Conservation (phyloP, 805 yeast genomes). For the Priceomyces castillae region DNA sequence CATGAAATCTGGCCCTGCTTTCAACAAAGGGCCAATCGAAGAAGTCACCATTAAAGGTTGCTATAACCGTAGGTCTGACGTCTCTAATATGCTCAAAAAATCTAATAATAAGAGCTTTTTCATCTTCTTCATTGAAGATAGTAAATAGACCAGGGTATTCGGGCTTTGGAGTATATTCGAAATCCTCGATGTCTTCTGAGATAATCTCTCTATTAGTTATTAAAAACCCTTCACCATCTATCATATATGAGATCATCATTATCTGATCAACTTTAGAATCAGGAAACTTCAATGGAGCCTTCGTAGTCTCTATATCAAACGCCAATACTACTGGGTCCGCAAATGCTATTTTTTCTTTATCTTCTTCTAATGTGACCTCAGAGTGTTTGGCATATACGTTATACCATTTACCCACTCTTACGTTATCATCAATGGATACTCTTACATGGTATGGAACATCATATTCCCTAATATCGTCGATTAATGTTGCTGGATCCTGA, state of each 20-base stretch:
- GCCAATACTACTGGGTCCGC: slow-evolving; percentile 98
- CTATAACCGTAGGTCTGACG: slow-evolving; percentile 90
- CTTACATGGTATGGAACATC: slow-evolving; percentile 97
- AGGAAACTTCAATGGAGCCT: slow-evolving; percentile 94
- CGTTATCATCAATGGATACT: slow-evolving; percentile 84
- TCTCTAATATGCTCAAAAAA: slow-evolving; percentile 92
- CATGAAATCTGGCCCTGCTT: slow-evolving; percentile 79
- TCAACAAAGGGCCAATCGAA: slow-evolving; percentile 99
- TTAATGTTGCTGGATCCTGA: slow-evolving; percentile 57
- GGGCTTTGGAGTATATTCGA: slow-evolving; percentile 95
- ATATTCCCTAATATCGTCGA: slow-evolving; percentile 84
- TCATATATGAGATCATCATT: slow-evolving; percentile 99
- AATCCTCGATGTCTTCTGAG: slow-evolving; percentile 91
- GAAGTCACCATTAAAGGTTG: slow-evolving; percentile 97
- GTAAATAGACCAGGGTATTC: slow-evolving; percentile 90
- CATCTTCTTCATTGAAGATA: slow-evolving; percentile 86
- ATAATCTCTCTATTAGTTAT: slow-evolving; percentile 94
- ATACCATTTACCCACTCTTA: slow-evolving; percentile 97
- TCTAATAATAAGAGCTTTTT: slow-evolving; percentile 64
- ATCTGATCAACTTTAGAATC: slow-evolving; percentile 86
- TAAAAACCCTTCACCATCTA: slow-evolving; percentile 93
- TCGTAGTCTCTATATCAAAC: slow-evolving; percentile 96
- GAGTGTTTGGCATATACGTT: slow-evolving; percentile 65
- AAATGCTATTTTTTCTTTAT: slow-evolving; percentile 78
- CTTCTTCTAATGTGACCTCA: slow-evolving; percentile 52